Base-by-base conservation (phyloP, 192 early-diverging fungal species). In the Lobosporangium transversale region DNA sequence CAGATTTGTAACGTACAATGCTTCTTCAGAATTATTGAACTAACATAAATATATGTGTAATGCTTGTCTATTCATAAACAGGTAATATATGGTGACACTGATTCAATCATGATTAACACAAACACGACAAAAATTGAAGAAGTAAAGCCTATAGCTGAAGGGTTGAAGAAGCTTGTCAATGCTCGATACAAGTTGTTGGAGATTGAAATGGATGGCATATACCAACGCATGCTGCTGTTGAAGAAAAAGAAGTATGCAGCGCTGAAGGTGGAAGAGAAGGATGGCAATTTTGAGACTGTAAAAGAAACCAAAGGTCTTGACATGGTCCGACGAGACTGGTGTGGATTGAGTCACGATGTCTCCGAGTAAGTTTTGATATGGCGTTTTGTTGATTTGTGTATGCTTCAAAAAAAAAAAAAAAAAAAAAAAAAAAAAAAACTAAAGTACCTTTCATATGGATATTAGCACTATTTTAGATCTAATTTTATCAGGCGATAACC, bases 201-300 rank as follows among this genome's bases (percentile, higher is more conserved):
- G 79, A 93, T 99, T 31, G 98, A 97, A 50, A 95, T 98, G 59
- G 98, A 99, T 80, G 96, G 94, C 1, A 87, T 94, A 59, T 98
- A 92, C 74, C 83, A 92, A 70, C 89, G 92, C 24, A 88, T 99
- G 86, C 79, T 99, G 36, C 70, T 99, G 48, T 80, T 99, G 20
- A 95, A 94, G 60, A 99, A 99, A 81, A 99, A 99, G 68, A 99
- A 98, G 73, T 99, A 99, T 82, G 98, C 98, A 0, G 95, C 95
- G 0, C 70, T 98, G 12, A 61, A 84, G 40, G 81, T 94, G 0
- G 82, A 86, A 1, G 85, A 90, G 29, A 84, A 85, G 33, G 84
- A 91, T 55, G 86, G 86, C 23, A 78, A 69, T 9, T 51, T 86
- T 21, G 63, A 79, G 29, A 78, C 70, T n/a, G 50, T 63, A 1